Conservation (phyloP, 2,329 filamentous ascomycete genomes). For the Aspergillus brasiliensis region DNA sequence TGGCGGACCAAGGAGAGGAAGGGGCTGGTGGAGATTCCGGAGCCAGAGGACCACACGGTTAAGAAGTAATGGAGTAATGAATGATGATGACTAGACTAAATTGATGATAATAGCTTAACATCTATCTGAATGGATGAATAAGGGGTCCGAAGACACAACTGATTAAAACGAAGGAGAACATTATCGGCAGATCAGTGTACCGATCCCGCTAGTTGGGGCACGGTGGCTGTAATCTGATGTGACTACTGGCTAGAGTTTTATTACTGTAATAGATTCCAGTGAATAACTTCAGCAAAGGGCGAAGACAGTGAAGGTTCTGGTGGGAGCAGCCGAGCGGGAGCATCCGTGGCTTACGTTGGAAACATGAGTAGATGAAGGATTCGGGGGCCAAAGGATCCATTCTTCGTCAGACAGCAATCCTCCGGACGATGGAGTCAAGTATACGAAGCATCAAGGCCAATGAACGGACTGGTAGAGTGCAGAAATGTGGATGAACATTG, state of each 20-base stretch:
- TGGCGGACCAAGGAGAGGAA: conserved; percentile 29
- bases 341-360: not conserved
- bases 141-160: too few relatives aligned
- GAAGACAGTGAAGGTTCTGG: not conserved
- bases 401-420: not conserved
- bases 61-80: not conserved
- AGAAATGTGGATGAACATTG: not conserved
- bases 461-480: not conserved
- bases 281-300: not conserved
- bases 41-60: conserved; percentile 10
- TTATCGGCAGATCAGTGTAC: too few relatives aligned
- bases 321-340: not conserved
- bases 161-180: too few relatives aligned
- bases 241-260: not conserved
- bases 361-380: not conserved
- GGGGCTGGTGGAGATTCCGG: conserved; percentile 14
- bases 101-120: too few relatives aligned
- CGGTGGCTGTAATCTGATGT: not conserved
- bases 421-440: not conserved
- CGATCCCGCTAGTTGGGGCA: too few relatives aligned
- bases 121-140: too few relatives aligned
- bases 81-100: too few relatives aligned
- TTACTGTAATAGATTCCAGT: not conserved
- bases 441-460: not conserved
- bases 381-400: not conserved